phyloP scores from a whole-genome alignment of 345 rosid species.

The Eucalyptus pauciflora region DNA sequence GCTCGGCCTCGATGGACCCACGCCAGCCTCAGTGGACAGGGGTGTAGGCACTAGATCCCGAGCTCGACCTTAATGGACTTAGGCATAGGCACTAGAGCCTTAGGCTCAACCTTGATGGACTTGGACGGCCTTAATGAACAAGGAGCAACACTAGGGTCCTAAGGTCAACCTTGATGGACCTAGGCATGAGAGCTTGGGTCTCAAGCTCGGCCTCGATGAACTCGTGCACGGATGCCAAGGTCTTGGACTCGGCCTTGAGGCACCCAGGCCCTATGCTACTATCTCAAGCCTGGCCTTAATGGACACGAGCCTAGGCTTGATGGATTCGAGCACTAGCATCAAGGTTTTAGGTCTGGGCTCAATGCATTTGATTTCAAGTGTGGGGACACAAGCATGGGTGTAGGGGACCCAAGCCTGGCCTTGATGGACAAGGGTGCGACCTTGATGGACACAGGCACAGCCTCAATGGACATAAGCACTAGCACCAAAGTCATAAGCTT shows the following conservation, averaged over 20 bases:
- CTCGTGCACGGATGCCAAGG: accelerated
- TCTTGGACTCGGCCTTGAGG: background rate
- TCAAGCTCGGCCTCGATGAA: too few species aligned
- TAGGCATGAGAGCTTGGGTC: too few species aligned
- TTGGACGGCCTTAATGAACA: too few species aligned
- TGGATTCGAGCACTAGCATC: background rate
- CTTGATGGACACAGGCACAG: background rate
- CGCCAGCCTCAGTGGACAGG: accelerated
- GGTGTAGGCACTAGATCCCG: accelerated
- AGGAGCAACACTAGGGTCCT: too few species aligned
- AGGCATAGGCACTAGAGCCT: background rate
- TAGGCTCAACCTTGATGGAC: background rate
- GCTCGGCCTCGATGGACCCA: accelerated
- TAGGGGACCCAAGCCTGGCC: background rate
- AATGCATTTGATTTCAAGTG: background rate
- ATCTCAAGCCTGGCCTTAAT: accelerated
- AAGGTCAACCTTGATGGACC: too few species aligned
- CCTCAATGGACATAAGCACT: background rate
- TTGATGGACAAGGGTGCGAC: background rate
- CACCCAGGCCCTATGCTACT: background rate
- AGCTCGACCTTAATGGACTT: background rate
- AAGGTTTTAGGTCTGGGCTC: accelerated
- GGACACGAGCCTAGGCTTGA: accelerated
- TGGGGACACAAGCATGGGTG: background rate
- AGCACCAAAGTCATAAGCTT: accelerated